Conservation (phyloP, 106 monocot genomes). For the Gastrodia elata region DNA sequence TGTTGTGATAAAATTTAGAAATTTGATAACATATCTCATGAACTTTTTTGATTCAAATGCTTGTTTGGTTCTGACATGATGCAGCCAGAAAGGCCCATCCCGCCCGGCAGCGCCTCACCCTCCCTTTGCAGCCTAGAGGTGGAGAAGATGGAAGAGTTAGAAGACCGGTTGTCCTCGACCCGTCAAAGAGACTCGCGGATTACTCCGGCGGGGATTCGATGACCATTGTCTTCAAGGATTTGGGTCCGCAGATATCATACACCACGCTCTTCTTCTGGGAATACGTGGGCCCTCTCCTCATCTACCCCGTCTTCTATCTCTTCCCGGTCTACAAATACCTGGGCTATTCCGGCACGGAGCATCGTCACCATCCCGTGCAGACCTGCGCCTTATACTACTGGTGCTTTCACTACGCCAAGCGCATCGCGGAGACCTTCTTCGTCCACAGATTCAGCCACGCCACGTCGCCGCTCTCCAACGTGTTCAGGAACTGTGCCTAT, state of each 20-base stretch:
- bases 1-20: no score
- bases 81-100: constrained; percentile 84
- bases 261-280: constrained; percentile 91
- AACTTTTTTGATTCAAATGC: no score
- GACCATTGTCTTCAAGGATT: constrained; percentile 81
- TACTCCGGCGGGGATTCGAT: constrained; percentile 57
- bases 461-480: constrained; percentile 89
- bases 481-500: constrained; percentile 90
- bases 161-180: constrained; percentile 51
- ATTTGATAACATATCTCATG: no score
- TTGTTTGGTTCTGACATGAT: no score
- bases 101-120: constrained; percentile 79
- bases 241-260: constrained; percentile 75
- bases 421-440: constrained; percentile 90
- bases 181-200: constrained; percentile 50
- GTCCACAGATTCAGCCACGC: constrained; percentile 96
- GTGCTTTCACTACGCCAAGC: constrained; percentile 92
- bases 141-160: no score
- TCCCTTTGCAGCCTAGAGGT: constrained; percentile 48
- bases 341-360: constrained; percentile 53
- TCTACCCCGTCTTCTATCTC: constrained; percentile 88
- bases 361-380: constrained; percentile 66
- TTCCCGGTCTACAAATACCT: constrained; percentile 82
- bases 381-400: constrained; percentile 90
- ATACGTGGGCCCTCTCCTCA: constrained; percentile 75